A percentile compares a stretch with the other conserved stretches of the same genome.
Conservation (phyloP, 306 rosid genomes). For the Quercus dentata region DNA sequence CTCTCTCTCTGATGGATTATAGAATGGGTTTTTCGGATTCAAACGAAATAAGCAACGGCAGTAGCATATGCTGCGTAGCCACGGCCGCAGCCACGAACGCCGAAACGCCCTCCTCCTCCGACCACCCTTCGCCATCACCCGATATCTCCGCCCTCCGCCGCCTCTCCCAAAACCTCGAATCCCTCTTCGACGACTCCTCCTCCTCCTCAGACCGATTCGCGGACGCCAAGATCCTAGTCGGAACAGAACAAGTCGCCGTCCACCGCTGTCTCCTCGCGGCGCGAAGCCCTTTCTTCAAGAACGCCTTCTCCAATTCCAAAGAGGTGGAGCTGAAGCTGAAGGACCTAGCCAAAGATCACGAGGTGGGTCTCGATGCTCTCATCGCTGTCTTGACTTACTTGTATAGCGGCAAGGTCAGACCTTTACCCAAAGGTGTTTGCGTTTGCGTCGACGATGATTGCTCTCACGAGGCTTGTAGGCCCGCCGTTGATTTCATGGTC, state of each 20-base stretch:
- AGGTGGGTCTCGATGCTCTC: conserved; percentile 43
- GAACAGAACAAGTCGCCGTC: conserved; percentile 27
- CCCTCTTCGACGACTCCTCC: conserved; percentile 10
- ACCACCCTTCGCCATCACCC: conserved; percentile 20
- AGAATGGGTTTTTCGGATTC: conserved; percentile 25
- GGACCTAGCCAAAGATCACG: conserved; percentile 45
- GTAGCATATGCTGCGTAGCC: conserved; percentile 18
- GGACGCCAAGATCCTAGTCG: conserved; percentile 38
- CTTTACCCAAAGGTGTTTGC: conserved; percentile 28
- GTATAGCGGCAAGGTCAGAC: conserved; percentile 44
- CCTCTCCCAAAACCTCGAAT: conserved; percentile 45
- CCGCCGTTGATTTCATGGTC: conserved; percentile 50
- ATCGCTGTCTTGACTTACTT: conserved; percentile 43
- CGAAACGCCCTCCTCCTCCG: conserved; percentile 2
- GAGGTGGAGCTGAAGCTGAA: conserved; percentile 29
- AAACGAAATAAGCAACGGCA: conserved; percentile 39
- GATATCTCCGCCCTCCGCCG: conserved; percentile 22
- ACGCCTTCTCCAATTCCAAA: conserved; percentile 9
- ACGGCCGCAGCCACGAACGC: not conserved
- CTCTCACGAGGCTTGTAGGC: conserved; percentile 47
- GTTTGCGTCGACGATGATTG: conserved; percentile 59
- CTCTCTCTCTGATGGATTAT: conserved; percentile 19
- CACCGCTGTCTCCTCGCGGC: conserved; percentile 57
- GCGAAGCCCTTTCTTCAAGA: conserved; percentile 48
- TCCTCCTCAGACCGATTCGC: conserved; percentile 30